Conservation (phyloP, 2,329 filamentous ascomycete species). For the Hirsutella minnesotensis region DNA sequence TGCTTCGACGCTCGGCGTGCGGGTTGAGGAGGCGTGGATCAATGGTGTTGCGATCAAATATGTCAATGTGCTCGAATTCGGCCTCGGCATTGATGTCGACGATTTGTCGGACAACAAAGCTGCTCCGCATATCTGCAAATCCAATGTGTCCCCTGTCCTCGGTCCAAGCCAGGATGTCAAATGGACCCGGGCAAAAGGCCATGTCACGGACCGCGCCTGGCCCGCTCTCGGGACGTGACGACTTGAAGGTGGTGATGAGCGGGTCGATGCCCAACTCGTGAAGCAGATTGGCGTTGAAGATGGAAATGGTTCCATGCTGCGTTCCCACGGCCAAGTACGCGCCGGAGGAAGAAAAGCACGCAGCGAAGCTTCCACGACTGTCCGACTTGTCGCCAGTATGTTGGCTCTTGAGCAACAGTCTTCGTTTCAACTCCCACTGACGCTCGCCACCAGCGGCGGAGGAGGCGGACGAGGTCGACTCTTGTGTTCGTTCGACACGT, state of each 20-base stretch:
- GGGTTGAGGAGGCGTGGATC: conserved; percentile 40
- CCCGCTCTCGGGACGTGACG: conserved; percentile 59
- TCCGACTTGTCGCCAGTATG: conserved; percentile 39
- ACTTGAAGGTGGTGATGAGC: conserved; percentile 64
- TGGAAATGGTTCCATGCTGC: conserved; percentile 67
- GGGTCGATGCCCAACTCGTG: conserved; percentile 37
- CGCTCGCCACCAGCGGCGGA: conserved; percentile 19
- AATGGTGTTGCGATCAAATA: conserved; percentile 43
- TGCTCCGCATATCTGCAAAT: conserved; percentile 58
- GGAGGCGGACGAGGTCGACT: conserved; percentile 13
- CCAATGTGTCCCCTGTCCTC: conserved; percentile 73
- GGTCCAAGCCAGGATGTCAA: conserved; percentile 86
- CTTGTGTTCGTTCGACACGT: conserved; percentile 25
- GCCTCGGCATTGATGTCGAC: conserved; percentile 50
- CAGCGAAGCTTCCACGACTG: conserved; percentile 61
- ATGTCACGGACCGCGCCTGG: conserved; percentile 80
- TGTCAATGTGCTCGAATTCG: conserved; percentile 41
- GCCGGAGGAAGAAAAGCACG: conserved; percentile 63
- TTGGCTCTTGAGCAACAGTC: conserved; percentile 47
- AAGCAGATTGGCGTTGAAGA: conserved; percentile 51
- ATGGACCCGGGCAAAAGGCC: conserved; percentile 81
- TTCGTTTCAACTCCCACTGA: conserved; percentile 39
- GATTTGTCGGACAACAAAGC: conserved; percentile 56
- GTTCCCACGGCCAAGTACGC: conserved; percentile 64
- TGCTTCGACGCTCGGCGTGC: conserved; percentile 27